phyloP scores from a whole-genome alignment of 257 asterid species.

The Capsicum pubescens region DNA sequence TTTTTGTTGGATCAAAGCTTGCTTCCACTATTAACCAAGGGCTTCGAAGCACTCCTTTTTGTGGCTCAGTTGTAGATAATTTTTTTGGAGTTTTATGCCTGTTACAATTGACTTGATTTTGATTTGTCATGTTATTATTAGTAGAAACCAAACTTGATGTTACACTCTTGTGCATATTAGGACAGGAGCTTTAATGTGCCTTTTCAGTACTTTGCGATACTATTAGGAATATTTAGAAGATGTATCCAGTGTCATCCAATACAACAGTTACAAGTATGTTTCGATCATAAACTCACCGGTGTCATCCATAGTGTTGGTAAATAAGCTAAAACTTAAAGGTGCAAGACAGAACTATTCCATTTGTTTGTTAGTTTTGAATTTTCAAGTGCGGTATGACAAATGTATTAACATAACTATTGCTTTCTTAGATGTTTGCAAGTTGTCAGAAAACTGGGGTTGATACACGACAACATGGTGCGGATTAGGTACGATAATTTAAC shows the following conservation, averaged over 20 bases:
- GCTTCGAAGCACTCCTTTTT: not conserved
- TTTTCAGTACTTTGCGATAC: not conserved
- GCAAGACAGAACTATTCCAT: not conserved
- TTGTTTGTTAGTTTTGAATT: constrained; percentile 17
- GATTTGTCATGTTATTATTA: not conserved
- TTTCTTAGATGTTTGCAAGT: no score
- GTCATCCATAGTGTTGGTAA: constrained; percentile 2
- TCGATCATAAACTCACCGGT: not conserved
- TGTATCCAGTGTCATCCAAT: no score
- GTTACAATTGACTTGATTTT: not conserved
- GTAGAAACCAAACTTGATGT: not conserved
- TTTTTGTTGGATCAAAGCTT: no score
- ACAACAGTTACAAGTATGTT: not conserved
- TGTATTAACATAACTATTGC: no score
- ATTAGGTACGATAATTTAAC: no score
- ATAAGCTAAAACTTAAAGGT: not conserved
- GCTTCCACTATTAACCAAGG: not conserved
- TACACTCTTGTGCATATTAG: not conserved
- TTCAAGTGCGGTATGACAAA: not conserved
- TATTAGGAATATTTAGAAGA: not conserved
- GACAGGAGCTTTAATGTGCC: not conserved
- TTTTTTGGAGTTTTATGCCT: not conserved
- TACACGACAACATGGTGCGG: no score
- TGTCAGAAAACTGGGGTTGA: no score
- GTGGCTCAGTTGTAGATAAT: not conserved